These are phyloP conservation scores for Ceratocystis eucalypticola DNA, from an alignment of 2,329 filamentous ascomycete genomes.

Conservation along the genomic window DNA sequence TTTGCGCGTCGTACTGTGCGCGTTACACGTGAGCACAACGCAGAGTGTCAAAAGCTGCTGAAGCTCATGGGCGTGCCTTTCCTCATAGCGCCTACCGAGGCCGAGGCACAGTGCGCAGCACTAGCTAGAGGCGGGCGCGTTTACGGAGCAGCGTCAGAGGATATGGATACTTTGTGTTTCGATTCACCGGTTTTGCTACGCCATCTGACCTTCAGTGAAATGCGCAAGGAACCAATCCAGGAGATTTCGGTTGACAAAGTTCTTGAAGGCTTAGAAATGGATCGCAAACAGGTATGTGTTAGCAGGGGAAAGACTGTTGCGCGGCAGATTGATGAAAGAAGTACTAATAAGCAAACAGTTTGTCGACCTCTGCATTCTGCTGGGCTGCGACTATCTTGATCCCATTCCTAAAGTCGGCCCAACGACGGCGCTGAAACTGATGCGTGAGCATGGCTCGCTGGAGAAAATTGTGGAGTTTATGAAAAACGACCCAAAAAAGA, in stretches of 20 bases:
- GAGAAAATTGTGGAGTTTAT: conserved; percentile 78
- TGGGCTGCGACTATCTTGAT: conserved; percentile 95
- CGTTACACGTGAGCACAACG: conserved; percentile 93
- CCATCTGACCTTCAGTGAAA: conserved; percentile 92
- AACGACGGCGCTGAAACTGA: conserved; percentile 80
- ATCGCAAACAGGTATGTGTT: conserved; percentile 56
- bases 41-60: conserved; percentile 78
- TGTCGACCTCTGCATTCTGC: conserved; percentile 91
- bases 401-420: conserved; percentile 91
- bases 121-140: conserved; percentile 86
- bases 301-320: neutral
- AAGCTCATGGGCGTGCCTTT: conserved; percentile 94
- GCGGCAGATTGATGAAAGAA: neutral
- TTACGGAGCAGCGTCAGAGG: conserved; percentile 89
- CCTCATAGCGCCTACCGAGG: conserved; percentile 90
- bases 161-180: conserved; percentile 98
- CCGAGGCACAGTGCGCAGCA: conserved; percentile 89
- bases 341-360: conserved; percentile 43
- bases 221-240: conserved; percentile 92
- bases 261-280: conserved; percentile 77
- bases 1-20: conserved; percentile 86
- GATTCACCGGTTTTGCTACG: conserved; percentile 79
- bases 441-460: conserved; percentile 77
- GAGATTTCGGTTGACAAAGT: conserved; percentile 84
- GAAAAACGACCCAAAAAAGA: conserved; percentile 60